These are phyloP conservation scores for Penicillium sp. DNA, from an alignment of 2,329 filamentous ascomycete genomes.

Conservation along the genomic window DNA sequence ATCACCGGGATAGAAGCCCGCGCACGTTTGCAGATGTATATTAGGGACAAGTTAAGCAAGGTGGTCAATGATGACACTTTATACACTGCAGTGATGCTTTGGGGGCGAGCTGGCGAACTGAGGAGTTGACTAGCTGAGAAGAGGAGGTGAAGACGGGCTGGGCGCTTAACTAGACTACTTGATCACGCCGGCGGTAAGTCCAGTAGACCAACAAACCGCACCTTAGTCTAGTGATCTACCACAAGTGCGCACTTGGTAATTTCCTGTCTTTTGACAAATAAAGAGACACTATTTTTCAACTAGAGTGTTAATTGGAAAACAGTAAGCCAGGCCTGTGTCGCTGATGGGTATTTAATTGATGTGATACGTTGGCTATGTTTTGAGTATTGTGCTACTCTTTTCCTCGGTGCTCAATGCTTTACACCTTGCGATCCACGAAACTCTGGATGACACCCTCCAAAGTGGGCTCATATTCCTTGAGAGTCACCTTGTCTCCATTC, in stretches of 20 bases:
- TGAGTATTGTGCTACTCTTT: background rate
- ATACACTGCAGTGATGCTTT: background rate
- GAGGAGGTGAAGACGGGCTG: conserved; percentile 13
- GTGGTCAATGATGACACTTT: background rate
- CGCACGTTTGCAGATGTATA: background rate
- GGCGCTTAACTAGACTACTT: conserved; percentile 27
- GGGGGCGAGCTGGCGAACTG: conserved; percentile 4
- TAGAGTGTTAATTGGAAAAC: background rate
- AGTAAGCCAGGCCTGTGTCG: background rate
- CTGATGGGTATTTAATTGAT: conserved; percentile 3
- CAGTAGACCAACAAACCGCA: background rate
- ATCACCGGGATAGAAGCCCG: conserved; percentile 10
- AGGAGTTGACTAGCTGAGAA: conserved; percentile 10
- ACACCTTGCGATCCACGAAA: conserved; percentile 67
- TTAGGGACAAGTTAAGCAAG: background rate
- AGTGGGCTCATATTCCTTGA: conserved; percentile 87
- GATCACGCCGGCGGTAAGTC: conserved; percentile 28
- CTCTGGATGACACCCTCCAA: conserved; percentile 83
- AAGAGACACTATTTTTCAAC: no score
- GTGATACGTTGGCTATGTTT: background rate
- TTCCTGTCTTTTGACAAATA: background rate
- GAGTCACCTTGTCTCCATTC: conserved; percentile 69
- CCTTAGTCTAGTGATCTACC: background rate
- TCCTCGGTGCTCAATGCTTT: conserved; percentile 14
- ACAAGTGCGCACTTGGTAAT: background rate